Percentiles rank a stretch among this genome's conserved stretches.
Evolutionary conservation across 2,329 filamentous ascomycete genomes (phyloP).

Genomic region (Botrytis tulipae): DNA sequence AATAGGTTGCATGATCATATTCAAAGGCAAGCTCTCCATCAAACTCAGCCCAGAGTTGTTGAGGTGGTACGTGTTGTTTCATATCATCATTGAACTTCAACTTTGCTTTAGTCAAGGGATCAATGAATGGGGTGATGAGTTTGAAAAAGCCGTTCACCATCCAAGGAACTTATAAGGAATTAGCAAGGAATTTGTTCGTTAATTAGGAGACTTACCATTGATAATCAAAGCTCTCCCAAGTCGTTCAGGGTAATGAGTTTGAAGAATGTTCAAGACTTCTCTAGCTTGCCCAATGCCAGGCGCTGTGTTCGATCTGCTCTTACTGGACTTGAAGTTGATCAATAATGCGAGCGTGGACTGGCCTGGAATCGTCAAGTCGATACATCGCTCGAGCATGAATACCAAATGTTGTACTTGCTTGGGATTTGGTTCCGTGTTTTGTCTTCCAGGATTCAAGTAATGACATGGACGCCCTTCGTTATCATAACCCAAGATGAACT

Average conservation of each 20-base stretch:
- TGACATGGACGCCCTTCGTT: constrained; percentile 81
- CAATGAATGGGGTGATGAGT: constrained; percentile 92
- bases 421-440: constrained; percentile 86
- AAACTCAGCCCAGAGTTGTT: constrained; percentile 75
- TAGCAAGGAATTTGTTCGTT: constrained; percentile 21
- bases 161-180: constrained; percentile 68
- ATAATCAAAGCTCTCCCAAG: constrained; percentile 86
- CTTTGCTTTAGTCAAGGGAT: constrained; percentile 89
- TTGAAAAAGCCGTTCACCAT: constrained; percentile 94
- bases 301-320: constrained; percentile 67
- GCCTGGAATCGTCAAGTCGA: constrained; percentile 82
- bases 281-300: constrained; percentile 74
- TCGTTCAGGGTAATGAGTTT: constrained; percentile 93
- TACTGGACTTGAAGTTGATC: constrained; percentile 86
- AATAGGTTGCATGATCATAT: constrained; percentile 86
- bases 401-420: constrained; percentile 91
- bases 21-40: constrained; percentile 82
- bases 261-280: constrained; percentile 85
- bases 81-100: constrained; percentile 97
- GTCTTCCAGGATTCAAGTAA: constrained; percentile 83
- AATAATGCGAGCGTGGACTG: constrained; percentile 85
- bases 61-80: constrained; percentile 72
- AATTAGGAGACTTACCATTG: constrained; percentile 60
- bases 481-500: constrained; percentile 86
- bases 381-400: constrained; percentile 88